Base-by-base conservation (phyloP, 441 rosid genomes). In the Viola pubescens region DNA sequence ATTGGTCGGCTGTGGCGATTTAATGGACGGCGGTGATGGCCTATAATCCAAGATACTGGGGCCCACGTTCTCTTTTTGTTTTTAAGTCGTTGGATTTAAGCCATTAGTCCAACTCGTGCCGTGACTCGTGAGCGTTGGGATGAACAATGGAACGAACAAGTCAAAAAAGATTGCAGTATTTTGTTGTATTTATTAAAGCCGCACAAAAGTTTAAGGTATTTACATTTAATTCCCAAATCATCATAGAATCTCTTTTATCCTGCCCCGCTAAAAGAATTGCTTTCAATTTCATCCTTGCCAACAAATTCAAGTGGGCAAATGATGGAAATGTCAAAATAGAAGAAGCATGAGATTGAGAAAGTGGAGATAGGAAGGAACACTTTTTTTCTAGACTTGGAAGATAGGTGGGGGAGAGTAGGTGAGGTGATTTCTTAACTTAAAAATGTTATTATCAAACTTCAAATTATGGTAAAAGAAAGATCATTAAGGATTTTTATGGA, bases 401-500 rank as follows among this genome's bases (percentile, higher is more conserved):
- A 46, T 7, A 45, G 37, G 40, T 42, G 40, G 45, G 40, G 45
- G 13, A 26, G 26, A 45, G 12, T 7, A 45, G 37, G 40, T 42
- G 40, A 14, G 54, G 47, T 38, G 56, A 42, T 49, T 49, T 34
- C 61, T 49, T 34, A 4, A 6, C 56, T 56, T 56, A 12, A 48
- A 64, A 56, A 56, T 19, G 34, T 26, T 26, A 12, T 40, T 49
- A 54, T 41, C 61, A 64, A 57, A 13, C 16, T 37, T 57, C 11
- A 42, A 57, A 54, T 52, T 57, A 6, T 26, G 41, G 7, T 34
- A 1, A 9, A 12, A 59, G 5, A 5, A 9, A 7, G 8, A 51
- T 14, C 1, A 51, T 14, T 51, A 16, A 51, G 37, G 9, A 9
- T 51, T 19, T 34, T 43, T 43, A 9, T 43, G 10, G 46, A 6